phyloP scores from a whole-genome alignment of 495 filamentous ascomycete species.

The Trichodelitschia bisporula region DNA sequence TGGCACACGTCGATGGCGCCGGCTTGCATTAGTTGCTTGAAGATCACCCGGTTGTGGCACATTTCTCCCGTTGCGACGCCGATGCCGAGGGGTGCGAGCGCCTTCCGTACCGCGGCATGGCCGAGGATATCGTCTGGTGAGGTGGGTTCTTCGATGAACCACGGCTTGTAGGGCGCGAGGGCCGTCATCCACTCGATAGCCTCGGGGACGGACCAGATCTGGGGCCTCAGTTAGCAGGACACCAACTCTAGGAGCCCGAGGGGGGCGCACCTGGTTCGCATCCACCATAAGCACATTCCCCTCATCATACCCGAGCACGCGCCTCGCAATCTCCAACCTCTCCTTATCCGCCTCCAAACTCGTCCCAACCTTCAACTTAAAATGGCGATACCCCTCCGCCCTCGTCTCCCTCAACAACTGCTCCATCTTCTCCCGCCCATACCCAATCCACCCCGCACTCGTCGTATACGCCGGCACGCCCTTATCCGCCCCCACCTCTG shows the following conservation, averaged over 20 bases:
- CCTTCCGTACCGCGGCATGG: slow-evolving; percentile 62
- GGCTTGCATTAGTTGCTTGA: slow-evolving; percentile 68
- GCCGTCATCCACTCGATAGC: slow-evolving; percentile 71
- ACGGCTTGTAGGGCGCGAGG: slow-evolving; percentile 66
- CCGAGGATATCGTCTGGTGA: slow-evolving; percentile 80
- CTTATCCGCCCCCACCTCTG: slow-evolving; percentile 38
- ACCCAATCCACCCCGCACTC: slow-evolving; percentile 84
- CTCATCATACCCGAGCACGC: slow-evolving; percentile 63
- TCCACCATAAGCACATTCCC: slow-evolving; percentile 88
- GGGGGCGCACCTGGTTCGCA: slow-evolving; percentile 48
- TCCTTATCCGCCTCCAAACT: slow-evolving; percentile 42
- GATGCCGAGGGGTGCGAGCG: slow-evolving; percentile 46
- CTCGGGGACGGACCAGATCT: slow-evolving; percentile 77
- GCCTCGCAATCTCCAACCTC: slow-evolving; percentile 47
- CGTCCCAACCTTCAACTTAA: slow-evolving; percentile 78
- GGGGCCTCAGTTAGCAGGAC: neutral
- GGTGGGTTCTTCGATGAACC: slow-evolving; percentile 97
- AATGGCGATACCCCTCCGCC: slow-evolving; percentile 53
- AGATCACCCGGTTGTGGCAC: slow-evolving; percentile 86
- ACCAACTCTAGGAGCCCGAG: neutral
- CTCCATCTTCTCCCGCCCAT: slow-evolving; percentile 66
- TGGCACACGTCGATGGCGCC: slow-evolving; percentile 74
- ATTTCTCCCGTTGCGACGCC: slow-evolving; percentile 88
- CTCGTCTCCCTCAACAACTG: slow-evolving; percentile 45
- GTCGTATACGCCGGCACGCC: slow-evolving; percentile 87